These are phyloP conservation scores for Parachaetomium inaequale DNA, from an alignment of 495 filamentous ascomycete species.

Conservation along the genomic window DNA sequence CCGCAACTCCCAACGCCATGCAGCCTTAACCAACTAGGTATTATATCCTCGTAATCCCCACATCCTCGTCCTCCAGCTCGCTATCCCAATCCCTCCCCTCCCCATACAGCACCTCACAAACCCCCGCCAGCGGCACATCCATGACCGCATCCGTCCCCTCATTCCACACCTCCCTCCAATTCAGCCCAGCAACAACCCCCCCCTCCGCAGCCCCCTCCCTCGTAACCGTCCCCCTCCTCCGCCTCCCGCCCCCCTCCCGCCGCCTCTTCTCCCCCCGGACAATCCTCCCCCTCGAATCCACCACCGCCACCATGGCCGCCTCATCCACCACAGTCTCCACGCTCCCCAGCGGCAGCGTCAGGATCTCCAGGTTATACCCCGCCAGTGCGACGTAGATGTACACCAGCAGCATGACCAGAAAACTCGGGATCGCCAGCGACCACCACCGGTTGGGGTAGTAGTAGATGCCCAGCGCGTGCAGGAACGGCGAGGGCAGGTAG, in stretches of 20 bases:
- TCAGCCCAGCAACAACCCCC: constrained; percentile 29
- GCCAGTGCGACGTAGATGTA: constrained; percentile 95
- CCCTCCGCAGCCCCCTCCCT: constrained; percentile 42
- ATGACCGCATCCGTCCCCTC: constrained; percentile 95
- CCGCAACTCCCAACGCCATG: neutral
- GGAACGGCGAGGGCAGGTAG: constrained; percentile 84
- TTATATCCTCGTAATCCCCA: constrained; percentile 17
- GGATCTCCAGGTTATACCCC: constrained; percentile 80
- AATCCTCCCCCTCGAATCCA: constrained; percentile 67
- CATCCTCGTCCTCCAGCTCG: constrained; percentile 21
- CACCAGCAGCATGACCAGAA: constrained; percentile 80
- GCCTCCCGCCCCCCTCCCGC: constrained; percentile 44
- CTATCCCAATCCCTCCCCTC: constrained; percentile 40
- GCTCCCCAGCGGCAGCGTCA: constrained; percentile 75
- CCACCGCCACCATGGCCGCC: constrained; percentile 75
- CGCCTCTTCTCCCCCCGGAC: constrained; percentile 45
- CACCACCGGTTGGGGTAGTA: constrained; percentile 99
- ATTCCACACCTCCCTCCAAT: constrained; percentile 82
- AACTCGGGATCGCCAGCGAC: constrained; percentile 85
- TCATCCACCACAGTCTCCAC: constrained; percentile 93
- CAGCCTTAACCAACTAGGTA: neutral
- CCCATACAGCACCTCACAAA: constrained; percentile 88
- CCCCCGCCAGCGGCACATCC: constrained; percentile 93
- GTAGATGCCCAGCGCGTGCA: constrained; percentile 89
- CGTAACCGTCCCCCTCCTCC: constrained; percentile 36